Evolutionary conservation across 805 yeast genomes (phyloP), one percentile per base, ranked within the genome.

Genomic region (Phaffomyces opuntiae): DNA sequence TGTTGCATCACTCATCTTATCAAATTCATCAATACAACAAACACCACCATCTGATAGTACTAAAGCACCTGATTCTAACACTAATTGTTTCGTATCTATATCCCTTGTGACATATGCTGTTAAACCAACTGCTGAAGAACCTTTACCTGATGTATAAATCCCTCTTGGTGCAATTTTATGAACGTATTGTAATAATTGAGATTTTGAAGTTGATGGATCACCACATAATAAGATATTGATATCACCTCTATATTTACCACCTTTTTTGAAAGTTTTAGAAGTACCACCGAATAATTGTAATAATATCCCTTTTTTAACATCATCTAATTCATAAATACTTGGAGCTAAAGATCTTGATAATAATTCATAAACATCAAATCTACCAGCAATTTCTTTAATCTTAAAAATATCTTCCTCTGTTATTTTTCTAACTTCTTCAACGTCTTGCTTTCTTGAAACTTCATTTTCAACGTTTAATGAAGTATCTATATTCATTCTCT

Each of bases 91-190:
- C 0, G 98, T 88, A 58, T 93, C 98, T 26, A 86, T 75, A 63
- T 93, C 99, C 59, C 96, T 75, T 9, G 99, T 90, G 46, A 93
- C 83, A 63, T 93, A 93, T 0, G 99, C 99, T 0, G 99, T 93
- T 59, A 93, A 73, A 73, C 99, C 99, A 42, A 93, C 99, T 0
- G 99, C 99, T 31, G 99, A 93, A 1, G 97, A 89, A 43, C 99
- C 99, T 60, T 93, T 93, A 65, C 99, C 99, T 1, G 97, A 90
- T 5, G 99, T 93, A 66, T 90, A 93, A 36, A 93, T 87, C 54
- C 99, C 99, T 62, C 99, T 76, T 39, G 99, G 99, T 1, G 99
- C 95, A 54, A 93, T 93, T 59, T 90, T 87, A 68, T 93, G 99
- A 38, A 93, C 97, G 55, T 93, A 93, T 60, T 89, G 95, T 53